Evolutionary conservation across 345 rosid genomes (phyloP).

Genomic region (Raphanus raphanistrum): DNA sequence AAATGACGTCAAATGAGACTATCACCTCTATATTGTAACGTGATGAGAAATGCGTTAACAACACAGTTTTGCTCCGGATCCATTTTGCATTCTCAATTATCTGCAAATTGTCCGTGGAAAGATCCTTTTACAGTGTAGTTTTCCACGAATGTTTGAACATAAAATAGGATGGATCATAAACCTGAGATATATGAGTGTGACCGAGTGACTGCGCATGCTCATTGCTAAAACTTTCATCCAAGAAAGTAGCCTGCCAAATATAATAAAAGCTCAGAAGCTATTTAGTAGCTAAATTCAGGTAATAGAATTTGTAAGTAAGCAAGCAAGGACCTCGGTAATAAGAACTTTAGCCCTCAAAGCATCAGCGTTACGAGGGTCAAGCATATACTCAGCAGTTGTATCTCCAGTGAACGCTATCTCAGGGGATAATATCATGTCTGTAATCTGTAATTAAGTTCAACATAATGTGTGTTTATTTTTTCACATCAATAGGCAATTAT

Average conservation of each 20-base stretch:
- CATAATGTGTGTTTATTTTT: background rate
- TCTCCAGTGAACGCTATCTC: slow-evolving; percentile 97
- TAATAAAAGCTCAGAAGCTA: slow-evolving; percentile 14
- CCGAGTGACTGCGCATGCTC: slow-evolving; percentile 84
- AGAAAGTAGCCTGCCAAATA: slow-evolving; percentile 79
- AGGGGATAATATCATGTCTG: slow-evolving; percentile 78
- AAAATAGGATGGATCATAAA: slow-evolving; percentile 32
- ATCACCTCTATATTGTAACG: slow-evolving; percentile 85
- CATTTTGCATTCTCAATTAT: slow-evolving; percentile 81
- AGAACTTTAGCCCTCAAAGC: slow-evolving; percentile 93
- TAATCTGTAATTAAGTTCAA: slow-evolving; percentile 54
- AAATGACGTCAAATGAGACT: slow-evolving; percentile 9
- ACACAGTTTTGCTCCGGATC: slow-evolving; percentile 74
- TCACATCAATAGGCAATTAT: background rate
- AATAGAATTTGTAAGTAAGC: background rate
- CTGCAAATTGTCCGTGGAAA: slow-evolving; percentile 45
- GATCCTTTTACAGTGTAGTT: background rate
- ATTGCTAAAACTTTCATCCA: slow-evolving; percentile 65
- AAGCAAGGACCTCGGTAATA: slow-evolving; percentile 72
- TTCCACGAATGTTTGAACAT: background rate
- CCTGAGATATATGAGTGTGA: slow-evolving; percentile 87
- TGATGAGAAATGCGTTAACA: slow-evolving; percentile 88
- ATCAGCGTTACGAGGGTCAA: slow-evolving; percentile 91
- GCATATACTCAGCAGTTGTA: slow-evolving; percentile 92
- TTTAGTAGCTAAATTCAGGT: background rate